A percentile compares a stretch with the other conserved stretches of the same genome.
Conservation (phyloP, 139 green algal species). For the Gonium pectorale region DNA sequence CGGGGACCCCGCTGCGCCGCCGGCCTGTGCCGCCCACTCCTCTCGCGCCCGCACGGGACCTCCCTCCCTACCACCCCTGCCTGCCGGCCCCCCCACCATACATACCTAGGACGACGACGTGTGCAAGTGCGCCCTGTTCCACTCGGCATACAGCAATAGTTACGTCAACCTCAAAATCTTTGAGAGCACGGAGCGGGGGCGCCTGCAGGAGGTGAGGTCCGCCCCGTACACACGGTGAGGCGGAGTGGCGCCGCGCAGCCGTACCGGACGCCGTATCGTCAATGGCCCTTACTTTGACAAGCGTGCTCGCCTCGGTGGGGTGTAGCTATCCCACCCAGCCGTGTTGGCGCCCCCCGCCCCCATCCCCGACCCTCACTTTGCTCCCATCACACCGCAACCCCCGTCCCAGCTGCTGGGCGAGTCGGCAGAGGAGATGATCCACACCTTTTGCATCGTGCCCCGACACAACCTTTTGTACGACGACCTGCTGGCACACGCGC, state of each 20-base stretch:
- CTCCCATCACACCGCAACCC: background rate
- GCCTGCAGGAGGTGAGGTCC: constrained; percentile 32
- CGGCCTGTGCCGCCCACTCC: too few relatives aligned
- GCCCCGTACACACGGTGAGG: too few relatives aligned
- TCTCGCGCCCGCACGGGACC: too few relatives aligned
- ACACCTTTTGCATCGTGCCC: constrained; percentile 39
- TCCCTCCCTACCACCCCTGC: background rate
- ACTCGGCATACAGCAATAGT: constrained; percentile 55
- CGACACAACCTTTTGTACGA: constrained; percentile 40
- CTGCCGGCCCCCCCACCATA: background rate
- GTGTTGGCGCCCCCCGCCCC: too few relatives aligned
- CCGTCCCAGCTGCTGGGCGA: constrained; percentile 2
- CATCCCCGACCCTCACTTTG: background rate
- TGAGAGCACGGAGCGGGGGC: constrained; percentile 37
- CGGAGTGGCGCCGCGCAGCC: too few relatives aligned
- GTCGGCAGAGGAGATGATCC: constrained; percentile 33
- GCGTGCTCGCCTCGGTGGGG: too few relatives aligned
- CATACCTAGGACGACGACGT: constrained; percentile 47
- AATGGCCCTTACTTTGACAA: too few relatives aligned
- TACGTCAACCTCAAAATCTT: constrained; percentile 61
- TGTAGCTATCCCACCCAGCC: too few relatives aligned
- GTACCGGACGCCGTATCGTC: too few relatives aligned
- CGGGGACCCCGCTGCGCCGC: too few relatives aligned
- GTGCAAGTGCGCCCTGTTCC: constrained; percentile 50
- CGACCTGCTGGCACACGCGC: constrained; percentile 5